phyloP scores from a whole-genome alignment of 2,329 filamentous ascomycete species.

The Camptophora hylomeconis region DNA sequence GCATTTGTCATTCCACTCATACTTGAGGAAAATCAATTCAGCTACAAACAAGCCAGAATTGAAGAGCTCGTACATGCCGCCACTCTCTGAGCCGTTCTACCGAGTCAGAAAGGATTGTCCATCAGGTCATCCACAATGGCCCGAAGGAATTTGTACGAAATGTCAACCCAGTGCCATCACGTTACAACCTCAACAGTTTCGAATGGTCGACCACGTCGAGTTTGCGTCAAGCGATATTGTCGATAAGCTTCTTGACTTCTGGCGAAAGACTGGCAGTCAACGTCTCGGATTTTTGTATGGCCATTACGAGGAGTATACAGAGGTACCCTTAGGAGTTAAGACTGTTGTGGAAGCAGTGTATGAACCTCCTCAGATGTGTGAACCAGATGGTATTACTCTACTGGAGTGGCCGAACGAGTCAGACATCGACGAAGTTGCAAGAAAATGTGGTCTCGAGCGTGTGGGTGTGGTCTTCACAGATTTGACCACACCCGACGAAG shows the following conservation, averaged over 20 bases:
- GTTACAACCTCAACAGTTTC: conserved; percentile 80
- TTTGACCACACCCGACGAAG: conserved; percentile 64
- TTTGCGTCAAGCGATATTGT: conserved; percentile 77
- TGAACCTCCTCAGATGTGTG: conserved; percentile 82
- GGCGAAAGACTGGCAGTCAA: conserved; percentile 74
- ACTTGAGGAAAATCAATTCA: conserved; percentile 88
- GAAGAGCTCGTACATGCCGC: conserved; percentile 90
- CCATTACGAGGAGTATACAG: conserved; percentile 75
- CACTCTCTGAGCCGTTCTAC: conserved; percentile 83
- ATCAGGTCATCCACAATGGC: conserved; percentile 84
- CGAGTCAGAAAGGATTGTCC: conserved; percentile 81
- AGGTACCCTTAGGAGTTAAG: conserved; percentile 88
- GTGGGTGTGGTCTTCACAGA: conserved; percentile 95
- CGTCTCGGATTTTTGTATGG: conserved; percentile 85
- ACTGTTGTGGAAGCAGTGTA: conserved; percentile 95
- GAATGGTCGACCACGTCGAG: conserved; percentile 97
- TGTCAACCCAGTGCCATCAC: conserved; percentile 97
- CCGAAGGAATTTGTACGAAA: conserved; percentile 93
- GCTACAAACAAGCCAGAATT: conserved; percentile 93
- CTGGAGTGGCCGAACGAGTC: conserved; percentile 75
- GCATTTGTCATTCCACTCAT: conserved; percentile 89
- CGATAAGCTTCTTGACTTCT: conserved; percentile 81
- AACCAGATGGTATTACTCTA: conserved; percentile 76
- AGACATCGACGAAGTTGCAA: conserved; percentile 67
- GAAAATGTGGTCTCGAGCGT: conserved; percentile 70